A percentile compares a stretch with the other conserved stretches of the same genome.
Evolutionary conservation across 1,284 basidiomycete genomes (phyloP).

Genomic region (Dichomitus squalens): DNA sequence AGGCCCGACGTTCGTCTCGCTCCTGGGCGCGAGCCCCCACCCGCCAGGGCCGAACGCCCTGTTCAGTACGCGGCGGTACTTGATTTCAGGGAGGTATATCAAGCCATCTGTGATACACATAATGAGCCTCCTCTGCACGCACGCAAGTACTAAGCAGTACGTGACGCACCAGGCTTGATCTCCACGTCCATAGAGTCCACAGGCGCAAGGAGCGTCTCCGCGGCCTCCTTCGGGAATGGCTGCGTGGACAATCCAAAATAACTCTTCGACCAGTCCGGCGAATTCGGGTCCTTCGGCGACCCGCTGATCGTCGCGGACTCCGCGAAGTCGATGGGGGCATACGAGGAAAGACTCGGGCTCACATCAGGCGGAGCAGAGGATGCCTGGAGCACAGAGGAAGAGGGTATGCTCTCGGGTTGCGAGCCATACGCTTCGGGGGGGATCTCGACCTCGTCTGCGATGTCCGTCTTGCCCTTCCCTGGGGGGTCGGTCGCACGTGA

Average conservation of each 20-base stretch:
- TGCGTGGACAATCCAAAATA: constrained; percentile 82
- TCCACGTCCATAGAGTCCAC: constrained; percentile 84
- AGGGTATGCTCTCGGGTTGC: constrained; percentile 29
- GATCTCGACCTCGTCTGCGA: constrained; percentile 25
- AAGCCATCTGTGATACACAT: constrained; percentile 71
- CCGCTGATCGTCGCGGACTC: constrained; percentile 11
- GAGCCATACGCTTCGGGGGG: constrained; percentile 19
- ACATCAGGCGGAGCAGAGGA: not conserved
- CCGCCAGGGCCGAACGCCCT: constrained; percentile 95
- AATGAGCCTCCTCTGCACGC: not conserved
- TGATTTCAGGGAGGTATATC: constrained; percentile 96
- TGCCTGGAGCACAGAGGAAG: constrained; percentile 23
- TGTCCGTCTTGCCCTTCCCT: constrained; percentile 6
- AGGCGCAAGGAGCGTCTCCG: constrained; percentile 76
- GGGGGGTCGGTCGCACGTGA: constrained; percentile 3
- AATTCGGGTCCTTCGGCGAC: constrained; percentile 16
- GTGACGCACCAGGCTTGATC: constrained; percentile 83
- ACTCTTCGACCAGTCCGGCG: constrained; percentile 83
- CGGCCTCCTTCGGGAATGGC: constrained; percentile 80
- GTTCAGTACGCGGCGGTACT: constrained; percentile 95
- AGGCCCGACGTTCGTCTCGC: constrained; percentile 89
- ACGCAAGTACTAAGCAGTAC: not conserved
- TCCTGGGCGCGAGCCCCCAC: constrained; percentile 95
- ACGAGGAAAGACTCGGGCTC: not conserved
- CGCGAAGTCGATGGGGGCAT: constrained; percentile 8